Conservation (phyloP, 1,139 yeast species). For the Maudiozyma humilis region DNA sequence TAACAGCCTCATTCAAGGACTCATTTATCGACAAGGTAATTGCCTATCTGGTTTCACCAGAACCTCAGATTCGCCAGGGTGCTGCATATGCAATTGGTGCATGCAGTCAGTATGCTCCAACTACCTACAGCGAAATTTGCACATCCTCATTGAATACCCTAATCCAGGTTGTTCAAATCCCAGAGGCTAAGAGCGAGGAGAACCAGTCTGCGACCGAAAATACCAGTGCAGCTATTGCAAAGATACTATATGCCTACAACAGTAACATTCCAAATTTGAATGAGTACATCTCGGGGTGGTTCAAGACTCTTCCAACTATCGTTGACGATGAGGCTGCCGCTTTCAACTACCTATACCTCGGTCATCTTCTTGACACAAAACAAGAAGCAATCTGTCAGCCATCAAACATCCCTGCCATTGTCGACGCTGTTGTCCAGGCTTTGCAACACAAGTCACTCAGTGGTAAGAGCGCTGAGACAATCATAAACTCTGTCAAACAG, state of each 20-base stretch:
- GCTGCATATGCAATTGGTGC: slow-evolving; percentile 80
- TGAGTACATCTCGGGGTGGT: slow-evolving; percentile 65
- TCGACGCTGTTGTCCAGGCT: slow-evolving; percentile 73
- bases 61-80: slow-evolving; percentile 77
- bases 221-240: slow-evolving; percentile 75
- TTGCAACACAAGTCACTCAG: slow-evolving; percentile 56
- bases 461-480: slow-evolving; percentile 62
- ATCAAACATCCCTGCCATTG: slow-evolving; percentile 52
- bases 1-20: slow-evolving; percentile 56
- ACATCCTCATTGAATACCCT: slow-evolving; percentile 65
- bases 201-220: slow-evolving; percentile 84
- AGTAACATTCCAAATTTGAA: slow-evolving; percentile 53
- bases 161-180: slow-evolving; percentile 63
- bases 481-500: slow-evolving; percentile 51
- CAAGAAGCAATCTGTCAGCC: slow-evolving; percentile 50
- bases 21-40: slow-evolving; percentile 55
- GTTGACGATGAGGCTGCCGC: slow-evolving; percentile 88
- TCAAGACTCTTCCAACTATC: slow-evolving; percentile 69
- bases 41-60: slow-evolving; percentile 56
- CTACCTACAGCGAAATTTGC: slow-evolving; percentile 52
- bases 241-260: slow-evolving; percentile 55
- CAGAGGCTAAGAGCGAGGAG: slow-evolving; percentile 83
- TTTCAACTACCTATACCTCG: slow-evolving; percentile 69
- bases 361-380: slow-evolving; percentile 61
- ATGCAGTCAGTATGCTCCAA: slow-evolving; percentile 75